Percentiles rank a stretch among this genome's conserved stretches.
Conservation (phyloP, 305 asterid species). For the Fraxinus floribunda region DNA sequence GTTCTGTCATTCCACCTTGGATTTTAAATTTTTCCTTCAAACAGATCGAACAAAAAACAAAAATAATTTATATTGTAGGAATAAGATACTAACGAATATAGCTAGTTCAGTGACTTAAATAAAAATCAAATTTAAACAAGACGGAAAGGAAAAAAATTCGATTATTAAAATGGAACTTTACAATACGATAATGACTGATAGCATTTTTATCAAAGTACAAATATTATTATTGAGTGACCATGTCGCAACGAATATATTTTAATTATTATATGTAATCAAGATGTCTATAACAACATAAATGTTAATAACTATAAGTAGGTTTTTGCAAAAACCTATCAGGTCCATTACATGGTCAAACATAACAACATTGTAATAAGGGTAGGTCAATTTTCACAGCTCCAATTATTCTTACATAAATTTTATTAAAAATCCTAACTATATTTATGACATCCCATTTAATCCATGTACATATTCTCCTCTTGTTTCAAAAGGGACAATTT, state of each 20-base stretch:
- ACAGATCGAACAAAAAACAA: not conserved
- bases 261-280: not conserved
- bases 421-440: not conserved
- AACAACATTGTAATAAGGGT: not conserved
- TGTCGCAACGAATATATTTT: too few species aligned
- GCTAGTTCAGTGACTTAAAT: not conserved
- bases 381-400: not conserved
- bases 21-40: not conserved
- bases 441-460: not conserved
- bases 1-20: not conserved
- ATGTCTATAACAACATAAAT: too few species aligned
- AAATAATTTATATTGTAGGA: not conserved
- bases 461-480: not conserved
- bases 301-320: too few species aligned
- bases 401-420: not conserved
- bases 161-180: not conserved
- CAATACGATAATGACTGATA: not conserved
- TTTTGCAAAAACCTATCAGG: not conserved
- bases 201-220: not conserved
- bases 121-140: too few species aligned
- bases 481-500: not conserved
- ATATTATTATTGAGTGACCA: too few species aligned
- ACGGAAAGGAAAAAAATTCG: not conserved
- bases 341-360: not conserved
- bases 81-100: not conserved